Conservation (phyloP, 208 protist genomes). For the Trichomonas vaginalis region DNA sequence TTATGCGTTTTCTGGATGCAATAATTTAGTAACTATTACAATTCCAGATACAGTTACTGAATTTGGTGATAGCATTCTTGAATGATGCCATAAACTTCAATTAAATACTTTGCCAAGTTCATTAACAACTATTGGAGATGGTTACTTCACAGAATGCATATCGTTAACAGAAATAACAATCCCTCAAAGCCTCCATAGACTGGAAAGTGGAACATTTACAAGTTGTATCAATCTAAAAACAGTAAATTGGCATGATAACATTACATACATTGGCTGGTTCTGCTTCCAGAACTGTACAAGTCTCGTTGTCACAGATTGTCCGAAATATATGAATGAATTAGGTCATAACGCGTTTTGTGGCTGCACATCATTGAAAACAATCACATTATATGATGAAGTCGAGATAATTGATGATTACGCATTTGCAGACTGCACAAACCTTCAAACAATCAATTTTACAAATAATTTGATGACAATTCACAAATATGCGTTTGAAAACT, state of each 20-base stretch:
- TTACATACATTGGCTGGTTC: background rate
- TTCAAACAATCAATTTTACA: too few species aligned
- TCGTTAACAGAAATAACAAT: background rate
- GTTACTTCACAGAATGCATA: background rate
- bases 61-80: background rate
- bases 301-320: background rate
- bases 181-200: background rate
- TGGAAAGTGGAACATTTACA: background rate
- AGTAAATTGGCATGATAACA: background rate
- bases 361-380: background rate
- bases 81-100: background rate
- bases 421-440: background rate
- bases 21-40: background rate
- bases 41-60: background rate
- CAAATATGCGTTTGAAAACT: background rate
- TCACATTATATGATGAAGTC: background rate
- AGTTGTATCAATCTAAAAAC: background rate
- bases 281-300: background rate
- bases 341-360: background rate
- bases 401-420: background rate
- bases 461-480: too few species aligned
- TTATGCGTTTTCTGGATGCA: background rate
- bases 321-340: background rate
- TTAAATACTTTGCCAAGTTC: background rate
- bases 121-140: background rate